Evolutionary conservation across 140 eudicot genomes (phyloP).

Genomic region (Flaveria floridana): DNA sequence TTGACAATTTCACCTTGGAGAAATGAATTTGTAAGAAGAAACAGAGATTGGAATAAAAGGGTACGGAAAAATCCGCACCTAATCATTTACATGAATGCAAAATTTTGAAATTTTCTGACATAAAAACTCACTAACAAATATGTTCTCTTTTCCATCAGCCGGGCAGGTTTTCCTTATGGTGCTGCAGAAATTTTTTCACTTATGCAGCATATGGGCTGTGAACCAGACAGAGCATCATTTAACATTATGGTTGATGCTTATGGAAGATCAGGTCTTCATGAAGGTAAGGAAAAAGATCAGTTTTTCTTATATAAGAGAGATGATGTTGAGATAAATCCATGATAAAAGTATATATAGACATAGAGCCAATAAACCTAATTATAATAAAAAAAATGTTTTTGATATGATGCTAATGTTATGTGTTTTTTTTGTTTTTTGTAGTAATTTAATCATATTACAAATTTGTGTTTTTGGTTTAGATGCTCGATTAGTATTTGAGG

Average conservation of each 20-base stretch:
- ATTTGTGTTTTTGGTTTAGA: constrained; percentile 42
- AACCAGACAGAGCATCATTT: constrained; percentile 86
- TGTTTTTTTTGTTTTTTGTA: not conserved
- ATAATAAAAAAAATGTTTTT: no score
- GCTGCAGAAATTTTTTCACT: constrained; percentile 88
- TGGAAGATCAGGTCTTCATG: constrained; percentile 87
- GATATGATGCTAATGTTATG: no score
- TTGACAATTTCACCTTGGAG: constrained; percentile 2
- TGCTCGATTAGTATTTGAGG: constrained; percentile 72
- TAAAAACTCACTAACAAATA: constrained; percentile 2
- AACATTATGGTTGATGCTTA: constrained; percentile 92
- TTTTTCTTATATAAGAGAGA: no score
- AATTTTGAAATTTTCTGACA: not conserved
- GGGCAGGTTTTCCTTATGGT: constrained; percentile 85
- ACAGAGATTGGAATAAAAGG: not conserved
- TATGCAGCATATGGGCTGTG: constrained; percentile 95
- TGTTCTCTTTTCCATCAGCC: constrained; percentile 44
- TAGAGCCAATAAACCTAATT: no score
- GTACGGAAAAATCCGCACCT: not conserved
- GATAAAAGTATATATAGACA: no score
- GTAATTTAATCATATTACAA: not conserved
- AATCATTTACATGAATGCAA: not conserved
- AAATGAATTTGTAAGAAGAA: constrained; percentile 10
- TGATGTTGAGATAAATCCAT: no score
- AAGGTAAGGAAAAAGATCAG: constrained; percentile 44